These are phyloP conservation scores for Xanthoparmelia taractica DNA, from an alignment of 495 filamentous ascomycete genomes.

Conservation along the genomic window DNA sequence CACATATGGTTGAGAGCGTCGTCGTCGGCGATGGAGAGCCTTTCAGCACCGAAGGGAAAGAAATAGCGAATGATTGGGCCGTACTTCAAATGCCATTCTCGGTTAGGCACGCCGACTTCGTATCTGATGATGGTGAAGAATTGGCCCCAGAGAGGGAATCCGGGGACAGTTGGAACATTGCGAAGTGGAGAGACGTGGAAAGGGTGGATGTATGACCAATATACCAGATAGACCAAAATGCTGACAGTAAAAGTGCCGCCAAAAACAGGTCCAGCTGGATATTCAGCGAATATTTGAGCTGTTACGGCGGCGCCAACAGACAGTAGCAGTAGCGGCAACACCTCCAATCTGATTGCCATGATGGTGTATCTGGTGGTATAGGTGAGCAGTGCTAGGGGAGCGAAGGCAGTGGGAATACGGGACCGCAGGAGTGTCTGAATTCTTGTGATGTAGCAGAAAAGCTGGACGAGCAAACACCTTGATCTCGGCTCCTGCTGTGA, in stretches of 20 bases:
- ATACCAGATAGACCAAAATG: slow-evolving; percentile 27
- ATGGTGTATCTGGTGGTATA: neutral
- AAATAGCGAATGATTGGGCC: slow-evolving; percentile 40
- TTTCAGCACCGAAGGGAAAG: slow-evolving; percentile 40
- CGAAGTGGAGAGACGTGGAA: slow-evolving; percentile 38
- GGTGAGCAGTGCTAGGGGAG: neutral
- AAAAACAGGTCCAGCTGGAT: slow-evolving; percentile 9
- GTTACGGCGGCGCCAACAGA: slow-evolving; percentile 13
- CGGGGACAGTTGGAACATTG: slow-evolving; percentile 38
- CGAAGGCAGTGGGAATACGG: neutral
- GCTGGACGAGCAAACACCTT: slow-evolving; percentile 4
- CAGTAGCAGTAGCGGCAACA: slow-evolving; percentile 14
- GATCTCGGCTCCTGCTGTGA: neutral
- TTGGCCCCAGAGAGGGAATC: slow-evolving; percentile 39
- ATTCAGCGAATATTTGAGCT: slow-evolving; percentile 14
- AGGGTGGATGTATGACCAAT: slow-evolving; percentile 35
- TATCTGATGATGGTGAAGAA: slow-evolving; percentile 34
- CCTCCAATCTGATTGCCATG: slow-evolving; percentile 19
- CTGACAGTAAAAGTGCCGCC: slow-evolving; percentile 21
- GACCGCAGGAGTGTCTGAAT: neutral
- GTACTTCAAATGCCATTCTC: slow-evolving; percentile 37
- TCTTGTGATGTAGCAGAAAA: neutral
- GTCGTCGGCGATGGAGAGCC: slow-evolving; percentile 39
- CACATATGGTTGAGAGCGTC: slow-evolving; percentile 43
- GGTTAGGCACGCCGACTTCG: slow-evolving; percentile 36